A percentile compares a stretch with the other conserved stretches of the same genome.
These are phyloP conservation scores for Alisma plantagoaquatica DNA, from an alignment of 106 monocot genomes.

Conservation along the genomic window DNA sequence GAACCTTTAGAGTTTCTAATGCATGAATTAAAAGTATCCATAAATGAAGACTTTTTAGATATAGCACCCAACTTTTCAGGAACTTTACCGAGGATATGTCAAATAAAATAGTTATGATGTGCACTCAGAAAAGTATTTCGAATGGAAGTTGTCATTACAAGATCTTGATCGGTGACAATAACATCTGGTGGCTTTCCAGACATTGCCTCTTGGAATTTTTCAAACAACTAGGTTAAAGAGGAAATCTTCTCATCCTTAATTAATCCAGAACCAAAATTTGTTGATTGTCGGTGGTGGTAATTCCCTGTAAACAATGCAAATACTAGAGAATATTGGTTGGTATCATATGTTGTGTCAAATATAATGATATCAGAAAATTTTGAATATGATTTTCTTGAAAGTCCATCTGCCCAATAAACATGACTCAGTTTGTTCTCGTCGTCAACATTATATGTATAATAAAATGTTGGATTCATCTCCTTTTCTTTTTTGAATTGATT, in stretches of 20 bases:
- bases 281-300: background rate
- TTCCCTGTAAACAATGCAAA: background rate
- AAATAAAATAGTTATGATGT: background rate
- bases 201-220: conserved; percentile 3
- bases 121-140: background rate
- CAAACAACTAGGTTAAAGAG: background rate
- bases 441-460: background rate
- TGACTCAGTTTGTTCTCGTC: background rate
- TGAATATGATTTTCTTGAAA: background rate
- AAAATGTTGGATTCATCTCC: background rate
- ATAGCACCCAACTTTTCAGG: background rate
- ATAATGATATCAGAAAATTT: background rate
- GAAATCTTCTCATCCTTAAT: background rate
- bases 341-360: conserved; percentile 1
- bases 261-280: background rate
- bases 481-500: background rate
- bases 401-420: background rate
- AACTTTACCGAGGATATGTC: background rate
- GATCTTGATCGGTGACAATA: background rate
- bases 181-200: background rate
- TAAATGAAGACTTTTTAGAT: background rate
- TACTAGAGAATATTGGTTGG: background rate
- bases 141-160: background rate
- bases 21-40: no score
- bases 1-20: no score